These are phyloP conservation scores for Euptelea pleiosperma DNA, from an alignment of 164 flowering plant genomes.

Conservation along the genomic window DNA sequence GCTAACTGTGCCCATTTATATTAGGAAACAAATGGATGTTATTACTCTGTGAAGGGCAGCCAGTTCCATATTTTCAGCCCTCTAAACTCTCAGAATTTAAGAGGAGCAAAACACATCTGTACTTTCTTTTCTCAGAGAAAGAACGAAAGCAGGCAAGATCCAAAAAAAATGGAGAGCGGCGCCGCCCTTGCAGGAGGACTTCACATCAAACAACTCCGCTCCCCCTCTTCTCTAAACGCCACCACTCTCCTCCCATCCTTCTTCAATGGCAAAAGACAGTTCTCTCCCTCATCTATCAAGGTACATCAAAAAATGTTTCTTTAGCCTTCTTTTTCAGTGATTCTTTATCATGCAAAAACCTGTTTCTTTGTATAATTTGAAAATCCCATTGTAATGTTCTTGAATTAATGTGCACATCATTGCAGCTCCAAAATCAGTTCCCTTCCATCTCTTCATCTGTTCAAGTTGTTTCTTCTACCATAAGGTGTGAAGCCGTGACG, in stretches of 20 bases:
- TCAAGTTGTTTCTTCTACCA: neutral
- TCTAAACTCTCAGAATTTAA: no score
- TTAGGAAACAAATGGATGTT: no score
- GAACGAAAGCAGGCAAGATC: no score
- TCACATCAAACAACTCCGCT: neutral
- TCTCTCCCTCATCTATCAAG: slow-evolving; percentile 3
- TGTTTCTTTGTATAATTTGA: neutral
- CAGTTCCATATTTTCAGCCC: no score
- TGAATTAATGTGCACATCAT: neutral
- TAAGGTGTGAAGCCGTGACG: neutral
- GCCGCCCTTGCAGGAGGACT: slow-evolving; percentile 5
- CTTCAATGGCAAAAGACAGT: neutral
- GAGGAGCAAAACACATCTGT: no score
- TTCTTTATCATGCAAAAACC: neutral
- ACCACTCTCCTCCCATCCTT: neutral
- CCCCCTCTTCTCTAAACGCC: neutral
- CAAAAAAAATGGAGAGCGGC: slow-evolving; percentile 2
- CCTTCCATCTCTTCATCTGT: neutral
- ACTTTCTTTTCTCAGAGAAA: no score
- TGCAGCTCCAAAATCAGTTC: slow-evolving; percentile 11
- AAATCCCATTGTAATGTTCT: neutral
- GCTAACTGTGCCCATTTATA: no score
- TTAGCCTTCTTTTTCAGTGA: no score
- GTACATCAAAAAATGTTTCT: no score
- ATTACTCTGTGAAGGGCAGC: no score